A percentile compares a stretch with the other conserved stretches of the same genome.
Evolutionary conservation across 2,329 filamentous ascomycete genomes (phyloP).

Genomic region (Allantophomopsis lycopodina): DNA sequence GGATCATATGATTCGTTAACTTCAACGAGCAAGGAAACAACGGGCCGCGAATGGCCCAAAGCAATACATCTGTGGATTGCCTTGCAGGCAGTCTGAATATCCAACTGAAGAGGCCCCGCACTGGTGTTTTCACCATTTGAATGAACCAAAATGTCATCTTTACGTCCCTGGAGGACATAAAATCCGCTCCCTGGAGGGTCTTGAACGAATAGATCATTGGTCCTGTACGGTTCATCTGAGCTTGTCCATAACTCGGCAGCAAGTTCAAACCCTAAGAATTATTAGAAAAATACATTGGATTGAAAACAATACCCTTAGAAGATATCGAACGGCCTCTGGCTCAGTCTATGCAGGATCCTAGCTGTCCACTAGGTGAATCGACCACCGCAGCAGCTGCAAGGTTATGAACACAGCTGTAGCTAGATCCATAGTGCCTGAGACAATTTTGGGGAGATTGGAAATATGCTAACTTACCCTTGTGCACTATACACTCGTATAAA

Average conservation of each 20-base stretch:
- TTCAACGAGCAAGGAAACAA: conserved; percentile 5
- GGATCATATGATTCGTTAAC: too few relatives aligned
- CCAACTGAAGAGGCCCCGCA: conserved; percentile 10
- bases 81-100: conserved; percentile 8
- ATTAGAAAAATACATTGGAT: conserved; percentile 6
- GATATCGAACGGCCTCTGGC: too few relatives aligned
- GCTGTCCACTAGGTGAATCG: too few relatives aligned
- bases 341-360: too few relatives aligned
- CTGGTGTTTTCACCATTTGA: conserved; percentile 19
- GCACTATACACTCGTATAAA: conserved; percentile 15
- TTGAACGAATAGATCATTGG: conserved; percentile 17
- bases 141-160: conserved; percentile 18
- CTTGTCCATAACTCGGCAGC: conserved; percentile 18
- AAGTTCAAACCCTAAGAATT: conserved; percentile 12
- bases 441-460: too few relatives aligned
- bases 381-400: too few relatives aligned
- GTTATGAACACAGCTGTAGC: background rate
- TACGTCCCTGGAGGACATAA: conserved; percentile 16
- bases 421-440: too few relatives aligned
- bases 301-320: background rate
- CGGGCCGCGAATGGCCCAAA: conserved; percentile 13
- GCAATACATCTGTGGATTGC: conserved; percentile 12
- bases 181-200: conserved; percentile 11
- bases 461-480: too few relatives aligned
- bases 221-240: conserved; percentile 14